Base-by-base conservation (phyloP, 306 rosid species). In the Corylus avellana region DNA sequence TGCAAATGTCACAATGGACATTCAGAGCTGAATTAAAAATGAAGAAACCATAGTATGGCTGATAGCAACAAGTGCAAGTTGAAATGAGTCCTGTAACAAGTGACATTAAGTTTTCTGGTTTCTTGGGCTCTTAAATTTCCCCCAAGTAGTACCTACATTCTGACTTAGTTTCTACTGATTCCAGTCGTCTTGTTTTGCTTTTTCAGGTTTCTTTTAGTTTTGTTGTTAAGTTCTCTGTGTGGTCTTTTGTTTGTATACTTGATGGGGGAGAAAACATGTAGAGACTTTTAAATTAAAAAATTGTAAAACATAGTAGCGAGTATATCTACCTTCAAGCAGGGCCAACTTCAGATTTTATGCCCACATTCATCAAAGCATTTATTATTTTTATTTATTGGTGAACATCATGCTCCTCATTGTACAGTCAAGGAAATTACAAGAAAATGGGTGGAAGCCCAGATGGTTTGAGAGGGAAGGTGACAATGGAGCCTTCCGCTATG, bases 341-440 rank as follows among this genome's bases (percentile, higher is more conserved):
- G n/a, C 25, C 49, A 17, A 47, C 3, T 67, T 39, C 37, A 35
- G 13, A 17, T 68, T 7, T 68, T 18, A 7, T 46, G 2, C 25
- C 68, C 27, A 10, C 49, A 47, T 49, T 42, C 29, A 16, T 39
- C 37, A 13, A 53, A 20, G 32, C 46, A 42, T 42, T 68, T 27
- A 3, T 74, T 1, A 32, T 72, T 29, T 57, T 44, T 5, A 12
- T 56, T 1, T 22, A 59, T 18, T 13, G 12, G 47, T 77, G 70
- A 79, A 77, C 46, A 57, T 64, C 56, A 62, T 59, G 73, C 42
- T 59, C 77, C 54, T 56, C 77, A 8, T 56, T 75, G 78, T 20
- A 11, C 87, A 95, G 99, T 91, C 99, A 5, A 88, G 97, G 83
- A 95, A 93, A 87, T 69, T 95, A 70, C 99, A 95, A 95, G 99